A percentile compares a stretch with the other conserved stretches of the same genome.
These are phyloP conservation scores for Omphalea diandra DNA, from an alignment of 441 rosid genomes.

Conservation along the genomic window DNA sequence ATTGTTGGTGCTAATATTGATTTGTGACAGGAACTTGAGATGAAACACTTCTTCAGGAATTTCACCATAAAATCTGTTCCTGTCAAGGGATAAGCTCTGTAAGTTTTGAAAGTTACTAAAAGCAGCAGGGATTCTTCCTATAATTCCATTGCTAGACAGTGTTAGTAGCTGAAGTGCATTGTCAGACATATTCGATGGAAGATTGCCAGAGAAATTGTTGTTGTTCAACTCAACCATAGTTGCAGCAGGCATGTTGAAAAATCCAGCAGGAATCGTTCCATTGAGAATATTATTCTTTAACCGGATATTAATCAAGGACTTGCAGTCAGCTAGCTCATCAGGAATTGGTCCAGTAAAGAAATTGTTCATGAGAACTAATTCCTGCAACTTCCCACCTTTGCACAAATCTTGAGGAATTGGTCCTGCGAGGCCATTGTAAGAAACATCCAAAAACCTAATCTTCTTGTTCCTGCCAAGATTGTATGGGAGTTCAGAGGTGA, in stretches of 20 bases:
- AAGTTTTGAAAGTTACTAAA: constrained; percentile 47
- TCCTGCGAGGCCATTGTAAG: constrained; percentile 63
- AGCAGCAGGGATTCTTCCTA: constrained; percentile 69
- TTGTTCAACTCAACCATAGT: constrained; percentile 46
- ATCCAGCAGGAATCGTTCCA: constrained; percentile 67
- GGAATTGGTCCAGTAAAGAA: constrained; percentile 78
- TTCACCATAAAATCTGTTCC: constrained; percentile 52
- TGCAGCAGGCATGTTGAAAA: constrained; percentile 50
- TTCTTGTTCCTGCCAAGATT: constrained; percentile 65
- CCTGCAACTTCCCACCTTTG: constrained; percentile 47
- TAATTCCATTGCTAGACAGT: constrained; percentile 52
- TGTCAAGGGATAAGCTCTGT: constrained; percentile 42
- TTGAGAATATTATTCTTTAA: constrained; percentile 44
- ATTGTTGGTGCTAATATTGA: constrained; percentile 53
- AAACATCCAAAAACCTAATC: constrained; percentile 49
- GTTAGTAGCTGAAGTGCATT: constrained; percentile 34
- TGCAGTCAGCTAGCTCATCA: constrained; percentile 56
- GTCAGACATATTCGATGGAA: constrained; percentile 62
- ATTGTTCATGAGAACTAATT: constrained; percentile 54
- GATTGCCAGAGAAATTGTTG: constrained; percentile 66
- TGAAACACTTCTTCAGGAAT: constrained; percentile 52
- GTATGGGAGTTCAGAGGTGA: constrained; percentile 56
- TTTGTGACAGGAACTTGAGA: constrained; percentile 38
- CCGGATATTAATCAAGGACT: constrained; percentile 51
- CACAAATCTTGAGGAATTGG: constrained; percentile 64